A percentile compares a stretch with the other conserved stretches of the same genome.
These are phyloP conservation scores for Debaryomycetaceae sp. DNA, from an alignment of 1,139 yeast genomes.

Conservation along the genomic window DNA sequence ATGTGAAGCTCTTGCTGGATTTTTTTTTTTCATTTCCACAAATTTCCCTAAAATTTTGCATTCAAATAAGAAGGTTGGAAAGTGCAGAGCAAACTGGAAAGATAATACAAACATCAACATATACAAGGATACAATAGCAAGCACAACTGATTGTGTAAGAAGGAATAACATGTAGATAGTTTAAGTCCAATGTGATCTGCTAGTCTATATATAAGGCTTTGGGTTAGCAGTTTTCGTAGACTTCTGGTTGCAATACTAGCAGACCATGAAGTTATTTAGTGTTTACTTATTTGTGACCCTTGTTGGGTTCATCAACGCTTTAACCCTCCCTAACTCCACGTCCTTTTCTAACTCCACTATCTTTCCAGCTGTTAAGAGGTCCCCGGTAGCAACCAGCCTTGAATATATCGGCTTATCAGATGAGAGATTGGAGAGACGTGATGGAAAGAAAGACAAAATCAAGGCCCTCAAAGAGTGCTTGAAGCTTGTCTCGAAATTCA, in stretches of 20 bases:
- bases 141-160: too few species aligned
- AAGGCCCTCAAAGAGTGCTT: slow-evolving; percentile 4
- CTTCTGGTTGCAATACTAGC: too few species aligned
- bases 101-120: background rate
- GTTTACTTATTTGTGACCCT: background rate
- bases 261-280: background rate
- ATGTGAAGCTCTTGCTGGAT: too few species aligned
- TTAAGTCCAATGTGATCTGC: too few species aligned
- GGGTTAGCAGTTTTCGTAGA: too few species aligned
- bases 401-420: background rate
- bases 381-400: background rate
- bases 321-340: too few species aligned
- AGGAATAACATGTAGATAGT: too few species aligned
- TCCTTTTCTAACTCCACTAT: background rate
- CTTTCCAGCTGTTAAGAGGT: background rate
- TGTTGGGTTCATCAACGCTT: background rate
- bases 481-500: slow-evolving; percentile 2
- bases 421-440: background rate
- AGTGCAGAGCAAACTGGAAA: too few species aligned
- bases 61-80: too few species aligned
- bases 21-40: too few species aligned
- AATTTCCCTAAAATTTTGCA: background rate
- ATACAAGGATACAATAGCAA: background rate
- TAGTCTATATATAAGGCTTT: too few species aligned
- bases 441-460: background rate